Conservation (phyloP, 192 early-diverging fungal species). For the Podila minutissima region DNA sequence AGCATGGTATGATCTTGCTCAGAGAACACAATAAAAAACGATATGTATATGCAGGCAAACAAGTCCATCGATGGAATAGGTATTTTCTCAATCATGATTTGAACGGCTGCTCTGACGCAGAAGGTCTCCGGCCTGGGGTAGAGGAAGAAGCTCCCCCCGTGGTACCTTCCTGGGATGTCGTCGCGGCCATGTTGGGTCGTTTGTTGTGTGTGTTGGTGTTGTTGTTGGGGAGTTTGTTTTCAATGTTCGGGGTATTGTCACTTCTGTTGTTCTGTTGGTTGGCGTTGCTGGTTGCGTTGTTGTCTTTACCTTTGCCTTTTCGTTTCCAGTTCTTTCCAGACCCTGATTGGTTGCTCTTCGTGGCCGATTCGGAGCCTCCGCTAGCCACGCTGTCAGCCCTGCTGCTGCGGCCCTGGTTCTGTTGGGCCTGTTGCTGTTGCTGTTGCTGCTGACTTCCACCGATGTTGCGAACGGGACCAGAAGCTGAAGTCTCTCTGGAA, state of each 20-base stretch:
- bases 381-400: neutral
- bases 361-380: neutral
- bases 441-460: neutral
- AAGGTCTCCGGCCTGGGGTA: neutral
- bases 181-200: neutral
- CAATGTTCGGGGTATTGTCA: neutral
- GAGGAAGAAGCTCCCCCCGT: no score
- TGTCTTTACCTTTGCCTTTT: slow-evolving; percentile 29
- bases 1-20: no score
- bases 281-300: neutral
- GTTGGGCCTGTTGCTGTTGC: neutral
- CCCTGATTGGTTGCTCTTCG: no score
- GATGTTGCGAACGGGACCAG: neutral
- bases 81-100: no score
- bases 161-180: no score
- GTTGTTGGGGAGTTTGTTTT: neutral
- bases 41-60: neutral
- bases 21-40: neutral
- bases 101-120: no score
- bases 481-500: neutral
- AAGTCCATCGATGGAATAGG: neutral
- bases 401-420: neutral
- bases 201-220: neutral
- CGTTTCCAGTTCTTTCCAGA: slow-evolving; percentile 10
- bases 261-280: neutral